Evolutionary conservation across 2,329 filamentous ascomycete species (phyloP), one percentile per base, ranked within the genome.

Genomic region (Colletotrichum endophyticum): DNA sequence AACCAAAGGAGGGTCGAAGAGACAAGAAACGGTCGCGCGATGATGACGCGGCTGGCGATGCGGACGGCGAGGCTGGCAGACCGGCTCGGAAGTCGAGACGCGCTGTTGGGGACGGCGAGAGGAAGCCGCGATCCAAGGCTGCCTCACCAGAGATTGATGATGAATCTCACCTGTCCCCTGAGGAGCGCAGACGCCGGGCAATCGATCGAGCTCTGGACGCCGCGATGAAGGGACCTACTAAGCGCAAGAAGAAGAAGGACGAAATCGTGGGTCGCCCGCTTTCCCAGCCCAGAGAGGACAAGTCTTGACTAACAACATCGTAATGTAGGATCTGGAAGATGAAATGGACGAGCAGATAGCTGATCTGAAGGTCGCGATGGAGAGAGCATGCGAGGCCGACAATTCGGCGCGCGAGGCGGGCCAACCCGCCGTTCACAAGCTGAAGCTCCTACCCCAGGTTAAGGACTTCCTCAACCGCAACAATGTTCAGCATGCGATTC

Each of bases 361-460:
- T 73, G 90, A 94, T 66, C 94, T 99, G 84, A 97, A 97, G 82
- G 90, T 95, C 70, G 92, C 93, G 73, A 99, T 99, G 96, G 96
- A 97, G 79, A 91, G 93, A 79, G 97, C 97, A 19, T 98, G 96
- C 76, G 92, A 96, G 84, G 92, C 93, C 49, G 97, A 99, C 85
- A 96, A 96, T 80, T 88, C 93, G 72, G 95, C 95, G 53, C 96
- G 97, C 80, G 91, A 94, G 79, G 90, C 93, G 67, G 93, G 94
- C 79, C 90, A 95, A 81, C 95, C 96, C 1, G 97, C 97, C 34
- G 92, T 96, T 76, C 94, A 98, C 87, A 99, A 99, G 88, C 91
- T 99, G 62, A 96, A 96, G 86, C 94, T 99, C 80, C 92, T 99
- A 19, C 96, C 96, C 2, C 94, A 98, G 83, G 97, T 99, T 16